These are phyloP conservation scores for Epichloe sp. DNA, from an alignment of 2,329 filamentous ascomycete species.

Conservation along the genomic window DNA sequence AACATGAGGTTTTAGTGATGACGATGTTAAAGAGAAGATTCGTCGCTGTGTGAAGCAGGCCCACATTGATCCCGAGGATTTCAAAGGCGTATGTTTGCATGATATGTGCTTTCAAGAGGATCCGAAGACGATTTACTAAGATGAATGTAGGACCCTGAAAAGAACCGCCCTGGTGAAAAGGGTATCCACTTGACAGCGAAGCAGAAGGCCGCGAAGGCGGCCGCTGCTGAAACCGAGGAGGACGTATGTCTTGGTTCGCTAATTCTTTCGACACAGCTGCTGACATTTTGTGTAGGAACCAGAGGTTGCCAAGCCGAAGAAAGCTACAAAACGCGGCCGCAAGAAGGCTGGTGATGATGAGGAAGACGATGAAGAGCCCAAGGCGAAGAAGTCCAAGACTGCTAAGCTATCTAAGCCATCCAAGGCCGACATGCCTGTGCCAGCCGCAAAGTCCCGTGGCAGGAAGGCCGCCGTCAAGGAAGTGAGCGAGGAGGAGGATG, in stretches of 20 bases:
- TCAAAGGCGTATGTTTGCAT: conserved; percentile 61
- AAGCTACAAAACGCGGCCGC: conserved; percentile 21
- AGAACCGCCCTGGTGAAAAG: conserved; percentile 54
- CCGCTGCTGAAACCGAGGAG: conserved; percentile 14
- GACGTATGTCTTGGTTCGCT: conserved; percentile 7
- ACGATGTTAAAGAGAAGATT: conserved; percentile 61
- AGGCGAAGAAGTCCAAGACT: conserved; percentile 24
- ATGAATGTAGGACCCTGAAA: conserved; percentile 50
- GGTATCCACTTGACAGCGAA: conserved; percentile 42
- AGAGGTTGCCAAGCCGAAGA: conserved; percentile 14
- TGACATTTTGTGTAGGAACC: conserved; percentile 7
- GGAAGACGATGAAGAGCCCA: conserved; percentile 20
- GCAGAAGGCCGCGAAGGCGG: conserved; percentile 23
- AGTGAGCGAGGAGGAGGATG: conserved; percentile 8
- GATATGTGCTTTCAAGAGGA: not conserved
- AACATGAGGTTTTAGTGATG: conserved; percentile 24
- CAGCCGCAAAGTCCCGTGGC: not conserved
- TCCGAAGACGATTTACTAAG: not conserved
- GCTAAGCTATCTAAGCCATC: conserved; percentile 10
- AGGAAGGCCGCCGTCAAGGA: conserved; percentile 4
- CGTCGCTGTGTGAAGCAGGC: conserved; percentile 58
- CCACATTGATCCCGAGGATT: conserved; percentile 74
- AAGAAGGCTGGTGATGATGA: conserved; percentile 21
- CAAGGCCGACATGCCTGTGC: conserved; percentile 11
- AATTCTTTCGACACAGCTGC: not conserved